Evolutionary conservation across 306 rosid genomes (phyloP).

Genomic region (Cicer judaicum): DNA sequence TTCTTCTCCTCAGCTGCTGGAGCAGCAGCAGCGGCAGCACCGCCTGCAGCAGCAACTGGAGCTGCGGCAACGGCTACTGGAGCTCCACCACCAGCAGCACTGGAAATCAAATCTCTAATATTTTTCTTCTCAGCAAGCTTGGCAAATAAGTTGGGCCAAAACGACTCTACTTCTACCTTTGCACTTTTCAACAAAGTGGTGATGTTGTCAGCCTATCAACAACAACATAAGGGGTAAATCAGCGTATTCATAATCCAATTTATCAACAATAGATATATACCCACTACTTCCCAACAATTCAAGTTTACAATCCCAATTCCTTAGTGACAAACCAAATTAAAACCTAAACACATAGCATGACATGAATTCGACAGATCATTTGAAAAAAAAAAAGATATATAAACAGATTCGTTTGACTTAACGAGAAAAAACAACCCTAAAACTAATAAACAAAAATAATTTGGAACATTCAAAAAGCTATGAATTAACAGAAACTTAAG

Average conservation of each 20-base stretch:
- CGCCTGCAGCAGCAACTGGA: conserved; percentile 56
- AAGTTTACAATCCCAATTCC: not conserved
- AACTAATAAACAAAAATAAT: not conserved
- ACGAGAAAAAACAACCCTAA: not conserved
- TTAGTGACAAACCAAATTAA: not conserved
- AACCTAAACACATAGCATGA: not conserved
- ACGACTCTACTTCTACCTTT: conserved; percentile 60
- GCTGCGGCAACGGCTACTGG: conserved; percentile 62
- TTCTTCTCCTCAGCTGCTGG: conserved; percentile 75
- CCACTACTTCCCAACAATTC: not conserved
- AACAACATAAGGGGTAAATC: conserved; percentile 42
- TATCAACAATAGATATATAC: too few species aligned
- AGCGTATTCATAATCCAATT: not conserved
- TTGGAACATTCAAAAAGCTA: not conserved
- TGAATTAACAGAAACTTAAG: not conserved
- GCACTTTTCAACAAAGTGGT: conserved; percentile 65
- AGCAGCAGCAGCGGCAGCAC: conserved; percentile 61
- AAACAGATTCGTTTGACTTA: not conserved
- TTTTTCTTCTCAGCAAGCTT: conserved; percentile 76
- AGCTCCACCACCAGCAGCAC: conserved; percentile 71
- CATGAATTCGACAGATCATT: not conserved
- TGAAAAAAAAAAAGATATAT: not conserved
- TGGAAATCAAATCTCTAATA: conserved; percentile 69
- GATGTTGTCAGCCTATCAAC: conserved; percentile 73
- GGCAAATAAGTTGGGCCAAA: conserved; percentile 75